Percentiles rank a stretch among this genome's conserved stretches.
phyloP scores from a whole-genome alignment of 371 early-diverging fungal species.

The Actinomucor elegans region DNA sequence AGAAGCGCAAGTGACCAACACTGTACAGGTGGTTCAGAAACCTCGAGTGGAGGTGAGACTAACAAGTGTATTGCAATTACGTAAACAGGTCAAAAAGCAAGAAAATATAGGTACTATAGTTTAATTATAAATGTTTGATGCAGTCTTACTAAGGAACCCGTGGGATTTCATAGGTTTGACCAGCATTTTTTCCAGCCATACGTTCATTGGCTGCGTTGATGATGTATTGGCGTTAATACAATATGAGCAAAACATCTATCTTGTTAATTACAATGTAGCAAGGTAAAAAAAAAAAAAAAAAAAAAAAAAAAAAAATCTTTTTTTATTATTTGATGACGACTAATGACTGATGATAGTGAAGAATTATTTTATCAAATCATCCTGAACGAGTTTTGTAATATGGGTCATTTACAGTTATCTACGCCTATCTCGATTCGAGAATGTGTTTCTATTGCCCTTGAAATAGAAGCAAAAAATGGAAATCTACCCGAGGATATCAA shows the following conservation, averaged over 20 bases:
- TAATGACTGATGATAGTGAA: conserved; percentile 51
- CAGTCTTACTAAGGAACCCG: neutral
- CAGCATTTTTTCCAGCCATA: conserved; percentile 71
- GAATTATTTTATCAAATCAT: conserved; percentile 87
- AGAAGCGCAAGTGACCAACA: neutral
- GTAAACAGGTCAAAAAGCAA: conserved; percentile 66
- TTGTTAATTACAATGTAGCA: conserved; percentile 74
- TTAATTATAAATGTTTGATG: too few relatives aligned
- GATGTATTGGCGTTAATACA: conserved; percentile 76
- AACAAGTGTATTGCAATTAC: conserved; percentile 74
- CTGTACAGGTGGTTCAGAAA: conserved; percentile 9
- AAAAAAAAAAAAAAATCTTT: neutral
- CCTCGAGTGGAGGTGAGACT: conserved; percentile 68
- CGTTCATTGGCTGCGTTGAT: conserved; percentile 91
- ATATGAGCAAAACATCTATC: conserved; percentile 75
- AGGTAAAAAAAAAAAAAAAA: conserved; percentile 53
- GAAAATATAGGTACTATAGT: conserved; percentile 57
- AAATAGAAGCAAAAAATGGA: conserved; percentile 23
- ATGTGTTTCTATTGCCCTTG: conserved; percentile 65
- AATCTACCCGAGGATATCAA: conserved; percentile 48
- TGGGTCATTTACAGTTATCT: conserved; percentile 70
- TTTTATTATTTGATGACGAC: neutral
- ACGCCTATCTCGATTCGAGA: conserved; percentile 67
- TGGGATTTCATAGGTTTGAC: conserved; percentile 54
- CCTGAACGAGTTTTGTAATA: conserved; percentile 83